Evolutionary conservation across 106 monocot species (phyloP), one percentile per base, ranked within the genome.

Genomic region (Triglochin maritima): DNA sequence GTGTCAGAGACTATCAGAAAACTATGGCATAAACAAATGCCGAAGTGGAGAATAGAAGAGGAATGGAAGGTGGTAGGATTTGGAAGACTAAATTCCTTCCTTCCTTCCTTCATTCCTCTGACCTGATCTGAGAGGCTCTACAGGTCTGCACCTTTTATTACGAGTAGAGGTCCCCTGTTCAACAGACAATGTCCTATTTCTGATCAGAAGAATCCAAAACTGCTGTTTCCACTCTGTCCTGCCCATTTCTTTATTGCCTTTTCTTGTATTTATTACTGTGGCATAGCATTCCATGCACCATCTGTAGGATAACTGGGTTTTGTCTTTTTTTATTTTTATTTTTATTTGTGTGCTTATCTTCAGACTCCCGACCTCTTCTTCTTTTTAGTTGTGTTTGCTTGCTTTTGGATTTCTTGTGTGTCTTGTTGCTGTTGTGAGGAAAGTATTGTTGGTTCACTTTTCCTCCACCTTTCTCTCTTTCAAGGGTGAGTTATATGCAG

Each of bases 121-220:
- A 7, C 64, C 8, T 14, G 16, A 48, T 17, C 13, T 46, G 59
- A 64, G 49, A 14, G 17, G 49, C 17, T 74, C 50, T 14, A 60
- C 49, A 47, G 56, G 55, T 57, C 17, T 71, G 76, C 74, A 83
- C 83, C 77, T 55, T 59, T 79, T 61, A 43, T 75, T 79, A 76
- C 81, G 73, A 85, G 83, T 76, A 71, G 64, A 76, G 85, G 92
- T 85, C 78, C 63, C 85, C 82, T 72, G 47, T 79, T 82, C 87
- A 83, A 81, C 73, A 73, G 92, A 79, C 85, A 87, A 67, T 9
- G 67, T 72, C 80, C 57, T 63, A 46, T 66, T 74, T 81, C 77
- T 76, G 74, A 70, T 70, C 71, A 72, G 62, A 54, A 71, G 49
- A 72, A 80, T 79, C 79, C 81, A 86, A 76, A 70, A 62, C 72